Percentiles rank a stretch among this genome's conserved stretches.
Evolutionary conservation across 495 filamentous ascomycete genomes (phyloP).

Genomic region (Trypethelium eluteriae): DNA sequence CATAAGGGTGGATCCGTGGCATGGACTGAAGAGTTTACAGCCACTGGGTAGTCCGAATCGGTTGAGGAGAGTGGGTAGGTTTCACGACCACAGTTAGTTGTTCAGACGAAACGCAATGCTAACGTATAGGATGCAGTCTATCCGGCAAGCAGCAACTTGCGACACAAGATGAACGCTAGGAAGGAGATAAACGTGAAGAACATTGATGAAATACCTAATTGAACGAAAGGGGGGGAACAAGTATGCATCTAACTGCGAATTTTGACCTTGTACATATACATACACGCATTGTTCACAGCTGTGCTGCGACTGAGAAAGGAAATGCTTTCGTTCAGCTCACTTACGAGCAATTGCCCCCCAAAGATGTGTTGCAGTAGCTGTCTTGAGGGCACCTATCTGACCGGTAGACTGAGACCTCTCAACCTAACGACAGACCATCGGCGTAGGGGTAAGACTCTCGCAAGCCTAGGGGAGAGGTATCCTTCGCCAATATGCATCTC

Average conservation of each 20-base stretch:
- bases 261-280: not conserved
- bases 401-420: too few species aligned
- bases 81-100: not conserved
- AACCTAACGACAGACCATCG: too few species aligned
- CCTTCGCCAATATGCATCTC: too few species aligned
- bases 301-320: not conserved
- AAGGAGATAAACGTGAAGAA: conserved; percentile 29
- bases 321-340: not conserved
- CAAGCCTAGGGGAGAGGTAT: too few species aligned
- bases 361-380: too few species aligned
- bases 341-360: too few species aligned
- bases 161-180: conserved; percentile 34
- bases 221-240: not conserved
- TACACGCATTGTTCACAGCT: not conserved
- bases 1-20: conserved; percentile 42
- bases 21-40: conserved; percentile 40
- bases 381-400: too few species aligned
- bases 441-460: too few species aligned
- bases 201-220: conserved; percentile 29
- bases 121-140: conserved; percentile 22
- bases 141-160: conserved; percentile 34
- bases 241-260: not conserved
- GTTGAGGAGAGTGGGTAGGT: conserved; percentile 35
- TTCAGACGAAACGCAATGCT: not conserved
- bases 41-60: conserved; percentile 41